Percentiles rank a stretch among this genome's conserved stretches.
phyloP scores from a whole-genome alignment of 1,284 basidiomycete species.

The Athelia psychrophila region DNA sequence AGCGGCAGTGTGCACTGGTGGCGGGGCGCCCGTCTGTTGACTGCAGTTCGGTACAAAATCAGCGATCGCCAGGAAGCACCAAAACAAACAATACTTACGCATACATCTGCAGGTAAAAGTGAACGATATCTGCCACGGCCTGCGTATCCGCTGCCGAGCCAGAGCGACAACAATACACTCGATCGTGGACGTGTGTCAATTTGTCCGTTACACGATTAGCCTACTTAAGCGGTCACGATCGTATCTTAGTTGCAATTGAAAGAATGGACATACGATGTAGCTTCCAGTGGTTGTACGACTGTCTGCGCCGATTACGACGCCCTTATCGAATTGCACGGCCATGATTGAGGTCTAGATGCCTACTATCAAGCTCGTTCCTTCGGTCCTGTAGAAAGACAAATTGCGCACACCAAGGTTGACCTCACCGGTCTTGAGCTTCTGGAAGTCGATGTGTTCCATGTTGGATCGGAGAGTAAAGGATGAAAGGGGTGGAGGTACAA shows the following conservation, averaged over 20 bases:
- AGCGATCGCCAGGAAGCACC: not conserved
- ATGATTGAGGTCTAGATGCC: conserved; percentile 92
- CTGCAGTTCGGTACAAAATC: conserved; percentile 34
- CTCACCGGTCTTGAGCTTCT: conserved; percentile 86
- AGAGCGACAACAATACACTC: conserved; percentile 98
- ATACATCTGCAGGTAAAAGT: conserved; percentile 84
- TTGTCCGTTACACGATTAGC: conserved; percentile 99
- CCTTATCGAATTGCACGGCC: conserved; percentile 95
- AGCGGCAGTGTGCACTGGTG: conserved; percentile 83
- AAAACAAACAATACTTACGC: conserved; percentile 40
- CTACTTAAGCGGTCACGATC: conserved; percentile 32
- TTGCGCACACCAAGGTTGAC: conserved; percentile 88
- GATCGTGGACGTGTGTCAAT: conserved; percentile 94
- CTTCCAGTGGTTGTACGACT: conserved; percentile 95
- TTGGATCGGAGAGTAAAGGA: conserved; percentile 21
- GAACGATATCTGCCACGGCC: conserved; percentile 92
- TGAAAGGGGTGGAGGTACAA: conserved; percentile 13
- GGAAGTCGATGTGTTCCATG: conserved; percentile 75
- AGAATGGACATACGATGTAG: conserved; percentile 75
- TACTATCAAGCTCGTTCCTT: conserved; percentile 3
- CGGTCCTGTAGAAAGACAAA: not conserved
- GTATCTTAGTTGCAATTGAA: not conserved
- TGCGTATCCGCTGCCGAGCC: conserved; percentile 98
- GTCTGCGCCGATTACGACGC: conserved; percentile 96
- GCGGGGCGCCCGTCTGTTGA: conserved; percentile 64